phyloP scores from a whole-genome alignment of 805 yeast species.

The Blastobotrys chiropterorum region DNA sequence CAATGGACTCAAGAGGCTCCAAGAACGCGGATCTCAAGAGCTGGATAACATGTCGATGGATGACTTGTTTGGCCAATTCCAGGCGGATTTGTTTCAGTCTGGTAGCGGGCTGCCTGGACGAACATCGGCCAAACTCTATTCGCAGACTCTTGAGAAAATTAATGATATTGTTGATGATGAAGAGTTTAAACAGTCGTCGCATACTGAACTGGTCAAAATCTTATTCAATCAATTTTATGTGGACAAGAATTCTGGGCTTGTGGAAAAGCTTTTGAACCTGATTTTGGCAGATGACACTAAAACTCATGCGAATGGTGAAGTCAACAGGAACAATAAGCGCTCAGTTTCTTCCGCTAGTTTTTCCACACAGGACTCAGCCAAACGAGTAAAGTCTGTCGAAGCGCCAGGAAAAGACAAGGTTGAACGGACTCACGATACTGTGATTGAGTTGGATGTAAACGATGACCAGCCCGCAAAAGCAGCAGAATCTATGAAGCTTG shows the following conservation, averaged over 20 bases:
- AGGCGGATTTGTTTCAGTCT: background rate
- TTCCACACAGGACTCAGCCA: background rate
- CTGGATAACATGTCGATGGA: background rate
- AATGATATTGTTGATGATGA: background rate
- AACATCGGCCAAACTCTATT: background rate
- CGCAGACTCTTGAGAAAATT: background rate
- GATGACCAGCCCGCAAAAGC: no score
- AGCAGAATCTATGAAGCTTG: no score
- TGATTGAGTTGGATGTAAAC: background rate
- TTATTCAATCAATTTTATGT: background rate
- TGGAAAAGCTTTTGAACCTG: background rate
- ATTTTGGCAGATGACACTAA: background rate
- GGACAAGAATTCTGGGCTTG: background rate
- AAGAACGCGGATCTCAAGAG: background rate
- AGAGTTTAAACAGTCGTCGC: background rate
- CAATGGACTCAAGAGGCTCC: background rate
- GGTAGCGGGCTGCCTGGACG: background rate
- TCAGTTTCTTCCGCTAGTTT: background rate
- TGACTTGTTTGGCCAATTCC: background rate
- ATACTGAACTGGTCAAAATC: background rate
- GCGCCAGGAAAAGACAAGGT: no score
- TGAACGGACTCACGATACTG: no score
- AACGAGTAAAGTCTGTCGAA: background rate
- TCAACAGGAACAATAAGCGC: background rate
- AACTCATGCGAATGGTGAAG: background rate